phyloP scores from a whole-genome alignment of 2,329 filamentous ascomycete species.

The Paecilomyces sp. region DNA sequence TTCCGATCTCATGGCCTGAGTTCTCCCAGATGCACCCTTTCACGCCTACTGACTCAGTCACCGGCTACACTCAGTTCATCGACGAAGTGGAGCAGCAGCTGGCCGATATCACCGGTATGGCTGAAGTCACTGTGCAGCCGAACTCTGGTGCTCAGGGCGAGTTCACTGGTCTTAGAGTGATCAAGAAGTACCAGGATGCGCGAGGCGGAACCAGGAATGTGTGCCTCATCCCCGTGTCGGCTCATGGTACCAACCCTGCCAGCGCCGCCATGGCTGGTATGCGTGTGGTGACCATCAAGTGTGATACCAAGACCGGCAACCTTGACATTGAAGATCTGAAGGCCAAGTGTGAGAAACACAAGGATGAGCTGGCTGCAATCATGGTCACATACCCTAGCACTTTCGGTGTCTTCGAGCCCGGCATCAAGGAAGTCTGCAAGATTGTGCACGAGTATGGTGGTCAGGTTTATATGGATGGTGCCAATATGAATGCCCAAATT shows the following conservation, averaged over 20 bases:
- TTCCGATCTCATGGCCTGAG: conserved; percentile 68
- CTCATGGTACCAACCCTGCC: conserved; percentile 92
- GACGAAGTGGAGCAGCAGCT: conserved; percentile 68
- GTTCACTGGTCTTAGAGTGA: conserved; percentile 81
- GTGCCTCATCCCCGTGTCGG: conserved; percentile 89
- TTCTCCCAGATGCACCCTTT: conserved; percentile 80
- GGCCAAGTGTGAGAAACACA: conserved; percentile 82
- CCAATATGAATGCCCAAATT: conserved; percentile 98
- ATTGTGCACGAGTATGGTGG: conserved; percentile 82
- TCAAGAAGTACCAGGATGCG: conserved; percentile 73
- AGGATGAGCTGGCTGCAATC: conserved; percentile 78
- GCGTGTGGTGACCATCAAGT: conserved; percentile 89
- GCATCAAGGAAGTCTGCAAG: conserved; percentile 75
- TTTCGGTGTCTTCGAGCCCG: conserved; percentile 88
- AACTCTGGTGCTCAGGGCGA: conserved; percentile 96
- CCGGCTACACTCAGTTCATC: conserved; percentile 66
- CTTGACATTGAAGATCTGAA: conserved; percentile 80
- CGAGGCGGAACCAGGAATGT: conserved; percentile 65
- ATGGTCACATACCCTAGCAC: conserved; percentile 98
- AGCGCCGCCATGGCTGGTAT: conserved; percentile 94
- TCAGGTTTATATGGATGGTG: conserved; percentile 97
- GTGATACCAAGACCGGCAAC: conserved; percentile 78
- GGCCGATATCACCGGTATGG: conserved; percentile 78
- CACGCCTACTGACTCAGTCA: conserved; percentile 54
- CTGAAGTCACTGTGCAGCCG: conserved; percentile 81